These are phyloP conservation scores for Alternaria arbusti DNA, from an alignment of 2,329 filamentous ascomycete genomes.

Conservation along the genomic window DNA sequence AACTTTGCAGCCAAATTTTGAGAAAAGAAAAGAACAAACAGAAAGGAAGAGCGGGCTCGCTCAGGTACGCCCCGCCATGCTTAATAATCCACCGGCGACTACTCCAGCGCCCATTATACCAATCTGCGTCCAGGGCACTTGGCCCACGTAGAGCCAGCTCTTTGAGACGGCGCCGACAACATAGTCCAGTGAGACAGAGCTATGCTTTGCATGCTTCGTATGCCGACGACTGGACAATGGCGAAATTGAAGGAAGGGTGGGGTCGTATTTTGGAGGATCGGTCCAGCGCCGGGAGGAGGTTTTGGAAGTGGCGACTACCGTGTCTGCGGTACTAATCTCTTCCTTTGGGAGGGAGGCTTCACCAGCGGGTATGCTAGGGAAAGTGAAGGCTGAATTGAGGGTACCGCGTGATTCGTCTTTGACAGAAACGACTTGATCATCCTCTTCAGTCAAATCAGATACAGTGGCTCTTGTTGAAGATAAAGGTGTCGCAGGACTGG, in stretches of 20 bases:
- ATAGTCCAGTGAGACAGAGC: not conserved
- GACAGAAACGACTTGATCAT: not conserved
- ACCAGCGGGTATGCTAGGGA: not conserved
- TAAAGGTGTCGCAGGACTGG: not conserved
- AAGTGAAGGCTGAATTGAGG: not conserved
- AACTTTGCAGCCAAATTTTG: not conserved
- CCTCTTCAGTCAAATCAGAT: not conserved
- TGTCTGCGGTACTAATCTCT: not conserved
- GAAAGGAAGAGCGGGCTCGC: not conserved
- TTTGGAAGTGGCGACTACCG: not conserved
- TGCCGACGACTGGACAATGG: not conserved
- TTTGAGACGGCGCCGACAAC: not conserved
- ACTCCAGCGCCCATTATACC: not conserved
- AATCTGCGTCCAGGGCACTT: not conserved
- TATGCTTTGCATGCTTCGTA: not conserved
- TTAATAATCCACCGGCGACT: not conserved
- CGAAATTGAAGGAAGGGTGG: not conserved
- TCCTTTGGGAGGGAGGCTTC: not conserved
- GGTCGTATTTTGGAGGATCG: not conserved
- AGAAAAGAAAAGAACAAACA: not conserved
- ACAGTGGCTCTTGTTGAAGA: not conserved
- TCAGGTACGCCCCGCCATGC: not conserved
- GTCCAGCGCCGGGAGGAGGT: not conserved
- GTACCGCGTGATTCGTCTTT: not conserved
- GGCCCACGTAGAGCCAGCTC: not conserved